Evolutionary conservation across 768 basidiomycete genomes (phyloP).

Genomic region (Megacollybia marginata): DNA sequence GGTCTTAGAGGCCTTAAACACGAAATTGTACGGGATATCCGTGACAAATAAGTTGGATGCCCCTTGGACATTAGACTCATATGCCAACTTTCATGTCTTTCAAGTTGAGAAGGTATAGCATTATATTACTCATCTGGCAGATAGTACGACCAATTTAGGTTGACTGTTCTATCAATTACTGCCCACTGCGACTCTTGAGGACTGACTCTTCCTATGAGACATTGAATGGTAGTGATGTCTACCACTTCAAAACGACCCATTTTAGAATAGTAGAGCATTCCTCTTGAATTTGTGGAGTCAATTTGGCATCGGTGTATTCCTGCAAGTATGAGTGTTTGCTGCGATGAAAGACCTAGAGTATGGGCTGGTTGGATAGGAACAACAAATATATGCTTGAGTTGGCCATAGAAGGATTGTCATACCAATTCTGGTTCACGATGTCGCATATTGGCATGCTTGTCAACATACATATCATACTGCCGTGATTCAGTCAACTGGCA

Average conservation of each 20-base stretch:
- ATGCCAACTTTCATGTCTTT: too few species aligned
- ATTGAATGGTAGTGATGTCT: slow-evolving; percentile 18
- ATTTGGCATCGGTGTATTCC: slow-evolving; percentile 13
- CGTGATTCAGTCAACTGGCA: background rate
- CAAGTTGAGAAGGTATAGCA: too few species aligned
- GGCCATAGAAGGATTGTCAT: slow-evolving; percentile 22
- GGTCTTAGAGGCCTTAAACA: too few species aligned
- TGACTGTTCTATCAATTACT: too few species aligned
- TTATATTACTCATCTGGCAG: too few species aligned
- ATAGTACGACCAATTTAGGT: too few species aligned
- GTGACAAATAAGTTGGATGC: too few species aligned
- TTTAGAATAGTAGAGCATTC: slow-evolving; percentile 14
- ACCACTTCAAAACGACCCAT: slow-evolving; percentile 14
- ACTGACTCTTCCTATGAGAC: slow-evolving; percentile 14
- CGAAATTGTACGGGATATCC: too few species aligned
- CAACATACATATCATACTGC: slow-evolving; percentile 26
- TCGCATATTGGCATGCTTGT: slow-evolving; percentile 13
- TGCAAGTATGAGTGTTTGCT: slow-evolving; percentile 16
- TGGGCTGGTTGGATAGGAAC: slow-evolving; percentile 12
- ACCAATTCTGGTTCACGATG: slow-evolving; percentile 6
- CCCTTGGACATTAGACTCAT: too few species aligned
- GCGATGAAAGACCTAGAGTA: slow-evolving; percentile 7
- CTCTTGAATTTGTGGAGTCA: slow-evolving; percentile 4
- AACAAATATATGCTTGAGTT: slow-evolving; percentile 22
- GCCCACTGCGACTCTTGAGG: too few species aligned